A percentile compares a stretch with the other conserved stretches of the same genome.
These are phyloP conservation scores for Eleusine indica DNA, from an alignment of 176 grass and related monocot species.

Conservation along the genomic window DNA sequence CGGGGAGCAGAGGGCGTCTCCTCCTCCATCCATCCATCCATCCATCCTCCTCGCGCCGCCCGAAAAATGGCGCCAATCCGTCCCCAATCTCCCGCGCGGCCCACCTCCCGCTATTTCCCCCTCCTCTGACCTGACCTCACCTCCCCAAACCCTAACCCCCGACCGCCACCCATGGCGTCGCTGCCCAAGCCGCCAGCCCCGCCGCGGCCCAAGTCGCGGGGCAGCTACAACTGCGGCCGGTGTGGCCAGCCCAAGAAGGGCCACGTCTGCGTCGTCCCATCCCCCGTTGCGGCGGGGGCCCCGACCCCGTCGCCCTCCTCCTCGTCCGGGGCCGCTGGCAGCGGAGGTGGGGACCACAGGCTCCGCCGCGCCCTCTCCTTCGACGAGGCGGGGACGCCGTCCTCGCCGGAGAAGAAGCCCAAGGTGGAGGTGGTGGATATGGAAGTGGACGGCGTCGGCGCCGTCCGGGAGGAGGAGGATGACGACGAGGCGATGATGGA, in stretches of 20 bases:
- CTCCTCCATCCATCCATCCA: conserved; percentile 7
- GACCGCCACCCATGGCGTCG: conserved; percentile 25
- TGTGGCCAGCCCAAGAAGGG: conserved; percentile 96
- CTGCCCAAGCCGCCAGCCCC: conserved; percentile 36
- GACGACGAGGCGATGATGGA: neutral
- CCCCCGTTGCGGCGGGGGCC: conserved; percentile 17
- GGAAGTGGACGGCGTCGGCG: neutral
- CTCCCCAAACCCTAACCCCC: conserved; percentile 38
- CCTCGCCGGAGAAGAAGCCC: conserved; percentile 42
- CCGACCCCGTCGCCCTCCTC: conserved; percentile 37
- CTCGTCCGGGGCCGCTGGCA: conserved; percentile 32
- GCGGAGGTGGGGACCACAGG: neutral
- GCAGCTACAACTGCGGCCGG: conserved; percentile 94
- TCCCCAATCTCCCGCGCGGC: conserved; percentile 22
- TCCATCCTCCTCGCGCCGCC: neutral
- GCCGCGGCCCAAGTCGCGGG: conserved; percentile 66
- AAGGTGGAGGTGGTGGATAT: neutral
- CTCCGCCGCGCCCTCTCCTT: conserved; percentile 59
- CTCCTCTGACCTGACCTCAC: neutral
- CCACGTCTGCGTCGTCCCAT: conserved; percentile 64
- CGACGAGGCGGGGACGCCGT: conserved; percentile 54
- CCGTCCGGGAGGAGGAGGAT: neutral
- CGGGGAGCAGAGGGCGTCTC: neutral
- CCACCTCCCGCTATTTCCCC: conserved; percentile 25
- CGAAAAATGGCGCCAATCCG: conserved; percentile 54